Evolutionary conservation across 208 protist species (phyloP), one percentile per base, ranked within the genome.

Genomic region (Trypanosoma platydactyli): DNA sequence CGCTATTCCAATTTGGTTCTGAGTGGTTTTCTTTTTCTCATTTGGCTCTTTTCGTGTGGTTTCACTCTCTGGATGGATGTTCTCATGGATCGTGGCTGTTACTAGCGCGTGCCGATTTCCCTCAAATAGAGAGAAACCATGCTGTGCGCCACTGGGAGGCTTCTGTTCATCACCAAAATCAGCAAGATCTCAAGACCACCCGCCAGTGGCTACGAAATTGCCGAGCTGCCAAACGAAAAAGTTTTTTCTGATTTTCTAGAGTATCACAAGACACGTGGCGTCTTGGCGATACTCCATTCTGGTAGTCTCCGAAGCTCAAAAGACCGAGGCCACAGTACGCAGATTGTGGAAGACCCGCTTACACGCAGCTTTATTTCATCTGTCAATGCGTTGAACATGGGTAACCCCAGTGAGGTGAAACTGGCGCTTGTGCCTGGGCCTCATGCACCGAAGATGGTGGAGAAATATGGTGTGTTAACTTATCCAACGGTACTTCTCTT

Each of bases 401-500:
- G 89, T 18, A 82, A 89, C 44, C 89, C 89, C 0, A 80, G 68
- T 15, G 85, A 92, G 61, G 78, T 89, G 16, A 92, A 88, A 64
- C 44, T 94, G 18, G 89, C 89, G 9, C 77, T 94, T 15, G 82
- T 92, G 4, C 82, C 85, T 7, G 89, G 89, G 13, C 76, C 81
- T 3, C 69, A 86, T 56, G 74, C 84, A 2, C 80, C 83, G 27
- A 68, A 70, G 18, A 45, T 92, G 7, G 79, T 92, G 45, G 74
- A 89, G 1, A 73, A 88, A 54, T 90, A 89, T 64, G 76, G 83
- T 67, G 66, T 94, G 11, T 49, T 94, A 5, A 89, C 89, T 5
- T 92, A 81, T 51, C 89, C 89, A 0, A 92, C 89, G 6, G 65
- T 81, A 22, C 73, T 94, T 3, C 58, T 94, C 5, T 94, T 94